Evolutionary conservation across 2,329 filamentous ascomycete genomes (phyloP).

Genomic region (Penicillium psychrosexuale): DNA sequence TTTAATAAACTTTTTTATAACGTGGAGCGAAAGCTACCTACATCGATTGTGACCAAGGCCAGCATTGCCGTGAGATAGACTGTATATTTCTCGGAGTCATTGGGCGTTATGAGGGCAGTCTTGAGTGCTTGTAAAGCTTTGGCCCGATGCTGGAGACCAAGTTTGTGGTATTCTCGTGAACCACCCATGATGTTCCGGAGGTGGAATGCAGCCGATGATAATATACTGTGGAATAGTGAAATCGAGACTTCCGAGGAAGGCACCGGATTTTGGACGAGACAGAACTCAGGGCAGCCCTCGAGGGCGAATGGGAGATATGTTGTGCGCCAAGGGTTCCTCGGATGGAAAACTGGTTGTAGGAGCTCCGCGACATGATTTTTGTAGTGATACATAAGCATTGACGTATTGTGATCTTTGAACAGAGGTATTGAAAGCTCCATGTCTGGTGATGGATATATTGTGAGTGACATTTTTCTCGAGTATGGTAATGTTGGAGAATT

Average conservation of each 20-base stretch:
- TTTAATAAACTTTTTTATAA: not conserved
- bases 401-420: constrained; percentile 1
- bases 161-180: not conserved
- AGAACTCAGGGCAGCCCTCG: constrained; percentile 8
- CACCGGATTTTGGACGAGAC: not conserved
- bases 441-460: not conserved
- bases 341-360: constrained; percentile 11
- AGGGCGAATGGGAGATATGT: constrained; percentile 15
- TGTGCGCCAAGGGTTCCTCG: constrained; percentile 12
- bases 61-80: constrained; percentile 19
- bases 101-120: not conserved
- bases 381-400: constrained; percentile 9
- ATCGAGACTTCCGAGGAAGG: constrained; percentile 5
- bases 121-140: constrained; percentile 9
- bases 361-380: constrained; percentile 12
- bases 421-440: not conserved
- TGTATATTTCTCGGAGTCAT: constrained; percentile 5
- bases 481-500: not conserved
- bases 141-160: constrained; percentile 6
- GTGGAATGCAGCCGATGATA: constrained; percentile 14
- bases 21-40: not conserved
- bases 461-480: not conserved
- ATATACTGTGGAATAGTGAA: constrained; percentile 11
- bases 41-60: constrained; percentile 20
- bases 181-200: constrained; percentile 7